phyloP scores from a whole-genome alignment of 805 yeast species.

The Lachancea waltii region DNA sequence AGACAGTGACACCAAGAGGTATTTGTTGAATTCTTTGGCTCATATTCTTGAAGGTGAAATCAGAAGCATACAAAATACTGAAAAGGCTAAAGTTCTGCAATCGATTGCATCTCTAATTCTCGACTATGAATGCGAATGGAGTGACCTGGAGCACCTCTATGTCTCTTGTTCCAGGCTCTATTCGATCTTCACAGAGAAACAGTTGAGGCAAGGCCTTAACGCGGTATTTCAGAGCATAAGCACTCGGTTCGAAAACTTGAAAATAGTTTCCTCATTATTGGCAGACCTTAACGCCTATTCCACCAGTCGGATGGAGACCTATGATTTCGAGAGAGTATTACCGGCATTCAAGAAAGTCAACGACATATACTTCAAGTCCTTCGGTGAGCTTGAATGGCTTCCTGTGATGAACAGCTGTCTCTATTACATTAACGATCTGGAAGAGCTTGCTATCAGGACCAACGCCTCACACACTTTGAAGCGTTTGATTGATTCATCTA shows the following conservation, averaged over 20 bases:
- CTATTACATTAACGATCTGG: slow-evolving; percentile 66
- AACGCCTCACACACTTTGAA: slow-evolving; percentile 62
- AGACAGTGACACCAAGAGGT: slow-evolving; percentile 45
- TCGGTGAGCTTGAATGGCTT: slow-evolving; percentile 62
- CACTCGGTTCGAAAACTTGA: slow-evolving; percentile 38
- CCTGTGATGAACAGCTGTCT: slow-evolving; percentile 67
- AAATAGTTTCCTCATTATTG: slow-evolving; percentile 46
- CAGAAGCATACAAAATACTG: slow-evolving; percentile 42
- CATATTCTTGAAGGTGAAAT: slow-evolving; percentile 54
- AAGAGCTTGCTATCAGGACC: slow-evolving; percentile 73
- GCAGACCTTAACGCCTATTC: slow-evolving; percentile 67
- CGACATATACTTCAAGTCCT: slow-evolving; percentile 41
- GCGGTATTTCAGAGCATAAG: slow-evolving; percentile 56
- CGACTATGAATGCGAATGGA: slow-evolving; percentile 47
- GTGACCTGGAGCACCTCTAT: slow-evolving; percentile 45
- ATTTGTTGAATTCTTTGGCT: slow-evolving; percentile 52
- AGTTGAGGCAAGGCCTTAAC: slow-evolving; percentile 58
- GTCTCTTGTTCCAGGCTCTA: slow-evolving; percentile 51
- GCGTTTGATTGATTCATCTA: slow-evolving; percentile 55
- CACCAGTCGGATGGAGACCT: slow-evolving; percentile 53
- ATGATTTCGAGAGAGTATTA: slow-evolving; percentile 72
- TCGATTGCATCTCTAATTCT: slow-evolving; percentile 51
- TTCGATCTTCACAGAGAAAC: slow-evolving; percentile 49
- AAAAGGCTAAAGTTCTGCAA: slow-evolving; percentile 50
- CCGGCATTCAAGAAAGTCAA: slow-evolving; percentile 59